Percentiles rank a stretch among this genome's conserved stretches.
Evolutionary conservation across 768 basidiomycete genomes (phyloP).

Genomic region (Tephrocybe sp.): DNA sequence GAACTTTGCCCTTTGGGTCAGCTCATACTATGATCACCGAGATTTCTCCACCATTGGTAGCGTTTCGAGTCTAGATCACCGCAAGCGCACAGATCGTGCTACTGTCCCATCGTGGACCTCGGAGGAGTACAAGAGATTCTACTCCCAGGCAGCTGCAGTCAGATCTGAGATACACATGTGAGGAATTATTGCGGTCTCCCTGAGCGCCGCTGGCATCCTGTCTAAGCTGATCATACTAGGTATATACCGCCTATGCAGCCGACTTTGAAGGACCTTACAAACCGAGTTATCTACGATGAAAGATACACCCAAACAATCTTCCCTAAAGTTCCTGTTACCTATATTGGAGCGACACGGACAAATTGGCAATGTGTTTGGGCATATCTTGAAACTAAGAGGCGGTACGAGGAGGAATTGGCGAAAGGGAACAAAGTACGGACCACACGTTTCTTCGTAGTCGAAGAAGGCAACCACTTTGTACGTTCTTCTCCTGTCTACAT

Average conservation of each 20-base stretch:
- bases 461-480: constrained; percentile 5
- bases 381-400: not conserved
- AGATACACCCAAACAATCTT: constrained; percentile 2
- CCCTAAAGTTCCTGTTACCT: constrained; percentile 1
- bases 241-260: constrained; percentile 21
- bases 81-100: constrained; percentile 14
- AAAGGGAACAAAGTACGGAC: not conserved
- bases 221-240: constrained; percentile 5
- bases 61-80: constrained; percentile 20
- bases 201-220: not conserved
- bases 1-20: constrained; percentile 28
- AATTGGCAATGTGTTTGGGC: constrained; percentile 5
- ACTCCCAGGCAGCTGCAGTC: constrained; percentile 12
- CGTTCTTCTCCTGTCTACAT: not conserved
- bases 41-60: constrained; percentile 17
- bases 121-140: constrained; percentile 20
- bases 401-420: not conserved
- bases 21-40: constrained; percentile 26
- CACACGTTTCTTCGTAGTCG: not conserved
- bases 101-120: constrained; percentile 22
- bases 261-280: constrained; percentile 13
- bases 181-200: not conserved
- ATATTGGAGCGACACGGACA: not conserved
- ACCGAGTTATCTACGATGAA: constrained; percentile 21
- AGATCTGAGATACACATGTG: constrained; percentile 18